These are phyloP conservation scores for Ophioceras dolichostomum DNA, from an alignment of 2,329 filamentous ascomycete genomes.

Conservation along the genomic window DNA sequence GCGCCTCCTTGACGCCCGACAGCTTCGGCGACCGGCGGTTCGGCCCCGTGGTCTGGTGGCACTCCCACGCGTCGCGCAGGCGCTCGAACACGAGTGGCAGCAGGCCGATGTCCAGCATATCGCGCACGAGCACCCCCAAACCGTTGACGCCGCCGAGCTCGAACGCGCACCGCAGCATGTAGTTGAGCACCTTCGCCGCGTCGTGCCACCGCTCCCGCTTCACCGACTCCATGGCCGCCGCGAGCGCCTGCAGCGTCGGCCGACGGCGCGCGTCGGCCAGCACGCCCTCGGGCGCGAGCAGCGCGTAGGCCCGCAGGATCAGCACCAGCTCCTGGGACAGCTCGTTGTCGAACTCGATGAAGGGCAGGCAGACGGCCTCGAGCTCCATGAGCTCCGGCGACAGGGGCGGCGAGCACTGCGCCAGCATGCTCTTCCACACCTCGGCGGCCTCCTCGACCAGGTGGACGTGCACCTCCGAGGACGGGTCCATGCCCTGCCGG, in stretches of 20 bases:
- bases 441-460: conserved; percentile 87
- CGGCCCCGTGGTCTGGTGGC: conserved; percentile 73
- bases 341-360: conserved; percentile 54
- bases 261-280: conserved; percentile 42
- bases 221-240: conserved; percentile 34
- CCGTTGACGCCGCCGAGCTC: conserved; percentile 49
- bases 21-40: conserved; percentile 58
- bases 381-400: conserved; percentile 50
- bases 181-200: conserved; percentile 49
- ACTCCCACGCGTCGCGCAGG: conserved; percentile 57
- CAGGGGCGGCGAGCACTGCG: conserved; percentile 50
- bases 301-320: conserved; percentile 58
- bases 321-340: conserved; percentile 49
- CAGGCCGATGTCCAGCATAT: conserved; percentile 52
- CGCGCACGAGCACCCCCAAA: conserved; percentile 49
- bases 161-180: conserved; percentile 50
- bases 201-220: conserved; percentile 46
- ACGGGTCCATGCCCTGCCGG: conserved; percentile 62
- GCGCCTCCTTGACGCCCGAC: conserved; percentile 64
- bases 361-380: conserved; percentile 48
- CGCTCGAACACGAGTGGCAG: conserved; percentile 51
- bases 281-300: conserved; percentile 57
- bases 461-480: conserved; percentile 64
- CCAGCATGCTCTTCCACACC: conserved; percentile 68
- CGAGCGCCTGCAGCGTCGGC: conserved; percentile 35